A percentile compares a stretch with the other conserved stretches of the same genome.
Conservation (phyloP, 2,329 filamentous ascomycete species). For the Aureobasidium sp. region DNA sequence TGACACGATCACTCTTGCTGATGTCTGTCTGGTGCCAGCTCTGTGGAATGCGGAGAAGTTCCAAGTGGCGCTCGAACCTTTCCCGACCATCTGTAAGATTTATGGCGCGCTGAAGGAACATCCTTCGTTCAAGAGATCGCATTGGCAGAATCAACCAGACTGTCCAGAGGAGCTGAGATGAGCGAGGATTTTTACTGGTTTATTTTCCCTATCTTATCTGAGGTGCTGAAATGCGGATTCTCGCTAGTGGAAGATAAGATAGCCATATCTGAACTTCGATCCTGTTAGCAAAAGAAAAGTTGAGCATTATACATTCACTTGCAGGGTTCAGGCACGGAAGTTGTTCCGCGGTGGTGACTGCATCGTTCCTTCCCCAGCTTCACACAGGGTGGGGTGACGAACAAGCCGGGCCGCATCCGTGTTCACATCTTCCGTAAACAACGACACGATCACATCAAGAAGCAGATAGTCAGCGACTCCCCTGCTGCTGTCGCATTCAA, state of each 20-base stretch:
- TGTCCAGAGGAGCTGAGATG: conserved; percentile 37
- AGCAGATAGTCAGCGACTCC: conserved; percentile 2
- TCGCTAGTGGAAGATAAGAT: neutral
- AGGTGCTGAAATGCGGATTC: neutral
- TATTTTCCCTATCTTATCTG: no score
- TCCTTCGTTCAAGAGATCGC: conserved; percentile 46
- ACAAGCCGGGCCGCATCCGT: conserved; percentile 1
- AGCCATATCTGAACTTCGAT: neutral
- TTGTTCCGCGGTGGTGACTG: neutral
- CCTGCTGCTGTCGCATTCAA: neutral
- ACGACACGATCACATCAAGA: neutral
- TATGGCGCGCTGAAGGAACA: conserved; percentile 41
- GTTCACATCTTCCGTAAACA: neutral
- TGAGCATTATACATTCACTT: no score
- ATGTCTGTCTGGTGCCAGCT: conserved; percentile 52
- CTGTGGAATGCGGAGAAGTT: conserved; percentile 52
- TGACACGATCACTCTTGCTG: conserved; percentile 50
- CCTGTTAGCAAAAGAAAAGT: no score
- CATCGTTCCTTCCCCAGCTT: neutral
- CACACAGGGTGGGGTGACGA: neutral
- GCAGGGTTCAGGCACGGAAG: neutral
- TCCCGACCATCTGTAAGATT: conserved; percentile 43
- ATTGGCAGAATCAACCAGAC: conserved; percentile 51
- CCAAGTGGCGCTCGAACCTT: conserved; percentile 46
- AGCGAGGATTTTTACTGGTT: conserved; percentile 20